Evolutionary conservation across 2,329 filamentous ascomycete genomes (phyloP), one percentile per base, ranked within the genome.

Genomic region (Endoconidiophora polonica): DNA sequence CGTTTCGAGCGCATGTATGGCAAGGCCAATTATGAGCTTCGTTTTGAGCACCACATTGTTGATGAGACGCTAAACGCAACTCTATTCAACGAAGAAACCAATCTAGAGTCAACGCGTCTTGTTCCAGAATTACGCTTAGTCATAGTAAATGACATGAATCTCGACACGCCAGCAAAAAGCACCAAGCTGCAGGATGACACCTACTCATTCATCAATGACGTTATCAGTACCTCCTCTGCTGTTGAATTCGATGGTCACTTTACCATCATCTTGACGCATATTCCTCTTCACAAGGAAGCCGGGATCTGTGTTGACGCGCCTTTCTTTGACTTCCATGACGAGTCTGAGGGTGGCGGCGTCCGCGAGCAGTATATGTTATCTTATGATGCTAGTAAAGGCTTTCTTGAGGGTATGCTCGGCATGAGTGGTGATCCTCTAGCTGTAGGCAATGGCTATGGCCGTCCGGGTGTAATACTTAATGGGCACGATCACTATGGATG

Each of bases 401-500:
- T 95, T n/a, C 66, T 95, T 1, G 80, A 93, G 62, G 85, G 86
- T 1, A 74, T 96, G 2, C 88, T 86, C 56, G 86, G 86, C 9
- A 77, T 91, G 64, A 84, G 70, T 58, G 76, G 74, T 4, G 73
- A 84, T 55, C 58, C 66, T 1, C 63, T 67, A 26, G 81, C 76
- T 0, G 68, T 76, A 0, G 77, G 69, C 0, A 61, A 65, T 9
- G 86, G 86, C 1, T 66, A 67, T 47, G 86, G 86, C 1, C 71
- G 86, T 14, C 73, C 70, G 6, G 88, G 90, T 1, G 66, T 96
- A 4, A 79, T 98, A 23, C 66, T 98, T 38, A 95, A 88, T 45
- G 91, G 91, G 0, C 91, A 98, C 61, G 91, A 98, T 60, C 91
- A 98, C 62, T 85, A 84, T 57, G 91, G 91, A 5, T 98, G 91